These are phyloP conservation scores for Amaranthus cruentus DNA, from an alignment of 148 eudicot genomes.

Conservation along the genomic window DNA sequence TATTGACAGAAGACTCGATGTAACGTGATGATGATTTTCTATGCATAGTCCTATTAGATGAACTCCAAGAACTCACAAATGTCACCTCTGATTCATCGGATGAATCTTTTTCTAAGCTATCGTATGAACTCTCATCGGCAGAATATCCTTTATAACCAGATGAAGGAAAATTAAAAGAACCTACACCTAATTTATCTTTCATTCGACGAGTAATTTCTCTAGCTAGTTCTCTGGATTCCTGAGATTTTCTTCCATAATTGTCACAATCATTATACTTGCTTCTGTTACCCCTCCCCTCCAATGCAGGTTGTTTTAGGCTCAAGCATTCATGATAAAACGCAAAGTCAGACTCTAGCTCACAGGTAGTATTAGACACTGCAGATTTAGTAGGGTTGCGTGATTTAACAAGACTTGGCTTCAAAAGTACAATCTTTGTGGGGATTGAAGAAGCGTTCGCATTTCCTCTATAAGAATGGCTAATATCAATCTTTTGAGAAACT, in stretches of 20 bases:
- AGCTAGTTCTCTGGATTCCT: slow-evolving; percentile 63
- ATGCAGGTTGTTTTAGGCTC: too few species aligned
- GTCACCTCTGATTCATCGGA: slow-evolving; percentile 53
- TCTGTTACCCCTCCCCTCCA: too few species aligned
- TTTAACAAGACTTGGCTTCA: slow-evolving; percentile 73
- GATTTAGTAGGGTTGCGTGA: slow-evolving; percentile 31
- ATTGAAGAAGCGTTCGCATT: slow-evolving; percentile 22
- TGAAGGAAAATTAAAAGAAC: slow-evolving; percentile 27
- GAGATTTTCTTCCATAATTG: slow-evolving; percentile 31
- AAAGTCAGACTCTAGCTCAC: slow-evolving; percentile 24
- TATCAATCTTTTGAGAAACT: slow-evolving; percentile 35
- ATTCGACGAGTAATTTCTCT: slow-evolving; percentile 53
- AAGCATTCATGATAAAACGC: slow-evolving; percentile 5
- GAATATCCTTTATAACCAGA: slow-evolving; percentile 52
- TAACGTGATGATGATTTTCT: slow-evolving; percentile 33
- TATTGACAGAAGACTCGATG: slow-evolving; percentile 60
- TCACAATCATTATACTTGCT: slow-evolving; percentile 3
- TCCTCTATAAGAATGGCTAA: slow-evolving; percentile 31
- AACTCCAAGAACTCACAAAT: slow-evolving; percentile 32
- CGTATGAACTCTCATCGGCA: slow-evolving; percentile 74
- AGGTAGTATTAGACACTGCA: slow-evolving; percentile 34
- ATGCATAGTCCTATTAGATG: slow-evolving; percentile 27
- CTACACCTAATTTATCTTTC: slow-evolving; percentile 33
- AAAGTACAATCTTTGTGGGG: slow-evolving; percentile 73
- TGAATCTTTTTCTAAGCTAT: slow-evolving; percentile 55